Base-by-base conservation (phyloP, 192 early-diverging fungal species). In the Linnemannia exigua region DNA sequence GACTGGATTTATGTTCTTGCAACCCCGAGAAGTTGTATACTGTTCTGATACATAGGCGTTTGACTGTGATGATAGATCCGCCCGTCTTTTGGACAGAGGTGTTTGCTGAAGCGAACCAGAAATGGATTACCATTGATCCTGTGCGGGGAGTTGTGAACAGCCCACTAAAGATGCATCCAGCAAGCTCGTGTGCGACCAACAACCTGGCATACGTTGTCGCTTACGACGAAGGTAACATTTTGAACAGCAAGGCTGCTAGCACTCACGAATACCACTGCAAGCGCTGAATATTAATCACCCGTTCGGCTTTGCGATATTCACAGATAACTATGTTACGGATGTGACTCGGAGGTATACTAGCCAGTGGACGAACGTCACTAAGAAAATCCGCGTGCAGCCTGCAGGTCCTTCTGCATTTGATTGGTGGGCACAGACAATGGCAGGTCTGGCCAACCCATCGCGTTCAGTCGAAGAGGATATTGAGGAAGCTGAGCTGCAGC, bases 31-130 rank as follows among this genome's bases (percentile, higher is more conserved):
- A 58, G 12, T 35, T 37, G 7, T 17, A 22, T 6, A 11, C 36
- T 5, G 28, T 19, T 31, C 37, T 81, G 22, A 54, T 25, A 33
- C 1, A 25, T 46, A 16, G 70, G 67, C 31, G 17, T 35, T 22
- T 44, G 41, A 47, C 17, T 66, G 12, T n/a, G 8, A 5, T 11
- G 35, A 35, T 72, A 86, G 84, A 86, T 47, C 86, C 90, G 7
- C 92, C 95, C 22, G 90, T 88, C 35, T 93, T 93, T 48, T 96
- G 95, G 95, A 87, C 88, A 54, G 95, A 96, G 72, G 90, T 94
- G 14, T 95, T 91, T 54, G 89, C 89, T 19, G 72, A 80, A 16
- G 67, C 79, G 6, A 70, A 75, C n/a, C 75, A 89, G 63, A 82
- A 87, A 75, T 96, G 95, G 95, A 76, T 93, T n/a, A 87, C 88